Conservation (phyloP, 352 stramenopile genomes). For the Hyaloperonospora brassicae region DNA sequence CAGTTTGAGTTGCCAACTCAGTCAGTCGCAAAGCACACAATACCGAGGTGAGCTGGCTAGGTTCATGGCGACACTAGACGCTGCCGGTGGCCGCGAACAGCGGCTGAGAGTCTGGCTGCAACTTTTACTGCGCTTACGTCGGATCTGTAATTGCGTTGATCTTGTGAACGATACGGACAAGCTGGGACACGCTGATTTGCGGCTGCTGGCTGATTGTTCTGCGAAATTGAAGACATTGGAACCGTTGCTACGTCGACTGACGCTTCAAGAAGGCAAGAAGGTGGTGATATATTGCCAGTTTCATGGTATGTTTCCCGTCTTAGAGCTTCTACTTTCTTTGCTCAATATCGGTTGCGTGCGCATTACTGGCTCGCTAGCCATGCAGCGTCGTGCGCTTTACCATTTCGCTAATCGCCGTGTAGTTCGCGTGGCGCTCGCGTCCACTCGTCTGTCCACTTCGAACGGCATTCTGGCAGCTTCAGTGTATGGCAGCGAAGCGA, state of each 20-base stretch:
- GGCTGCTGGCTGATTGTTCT: conserved; percentile 47
- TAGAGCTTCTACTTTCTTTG: conserved; percentile 64
- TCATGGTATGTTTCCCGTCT: conserved; percentile 55
- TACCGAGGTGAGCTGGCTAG: conserved; percentile 54
- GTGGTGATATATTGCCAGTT: conserved; percentile 78
- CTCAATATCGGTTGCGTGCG: conserved; percentile 57
- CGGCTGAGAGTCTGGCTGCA: conserved; percentile 55
- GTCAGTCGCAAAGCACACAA: conserved; percentile 46
- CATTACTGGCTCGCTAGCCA: conserved; percentile 41
- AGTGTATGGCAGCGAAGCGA: conserved; percentile 66
- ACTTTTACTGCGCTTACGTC: conserved; percentile 53
- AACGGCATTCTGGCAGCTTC: conserved; percentile 41
- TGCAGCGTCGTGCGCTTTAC: conserved; percentile 54
- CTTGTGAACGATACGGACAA: conserved; percentile 72
- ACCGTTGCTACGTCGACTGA: conserved; percentile 45
- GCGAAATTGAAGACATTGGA: conserved; percentile 53
- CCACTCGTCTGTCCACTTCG: conserved; percentile 42
- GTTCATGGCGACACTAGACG: conserved; percentile 44
- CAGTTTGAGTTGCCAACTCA: conserved; percentile 56
- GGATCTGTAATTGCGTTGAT: conserved; percentile 79
- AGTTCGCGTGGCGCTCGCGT: conserved; percentile 64
- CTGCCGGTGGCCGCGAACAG: conserved; percentile 34
- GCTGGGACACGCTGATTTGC: conserved; percentile 56
- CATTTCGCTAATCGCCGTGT: conserved; percentile 59
- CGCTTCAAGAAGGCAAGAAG: conserved; percentile 50